A percentile compares a stretch with the other conserved stretches of the same genome.
Evolutionary conservation across 2,329 filamentous ascomycete genomes (phyloP).

Genomic region (Calonectria crousiana): DNA sequence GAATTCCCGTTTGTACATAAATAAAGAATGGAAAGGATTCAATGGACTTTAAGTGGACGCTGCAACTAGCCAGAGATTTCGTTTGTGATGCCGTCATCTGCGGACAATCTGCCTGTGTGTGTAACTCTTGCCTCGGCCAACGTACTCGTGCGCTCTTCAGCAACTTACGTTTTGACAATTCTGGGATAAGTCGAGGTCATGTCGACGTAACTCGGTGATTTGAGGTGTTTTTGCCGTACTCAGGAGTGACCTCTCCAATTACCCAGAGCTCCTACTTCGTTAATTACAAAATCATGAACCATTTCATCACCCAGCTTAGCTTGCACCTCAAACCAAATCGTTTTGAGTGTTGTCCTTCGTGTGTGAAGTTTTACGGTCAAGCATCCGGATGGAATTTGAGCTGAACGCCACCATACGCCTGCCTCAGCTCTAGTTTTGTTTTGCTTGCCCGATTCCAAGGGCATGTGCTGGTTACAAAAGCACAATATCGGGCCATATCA

Average conservation of each 20-base stretch:
- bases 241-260: background rate
- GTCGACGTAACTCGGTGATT: background rate
- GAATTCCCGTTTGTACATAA: slow-evolving; percentile 53
- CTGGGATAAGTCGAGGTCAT: background rate
- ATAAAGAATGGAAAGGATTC: slow-evolving; percentile 38
- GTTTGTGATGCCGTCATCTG: slow-evolving; percentile 8
- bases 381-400: background rate
- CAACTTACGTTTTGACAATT: background rate
- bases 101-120: background rate
- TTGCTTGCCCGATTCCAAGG: background rate
- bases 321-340: no score
- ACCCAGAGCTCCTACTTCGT: background rate
- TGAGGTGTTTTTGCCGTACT: background rate
- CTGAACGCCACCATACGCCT: background rate
- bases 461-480: background rate
- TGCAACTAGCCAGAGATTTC: slow-evolving; percentile 7
- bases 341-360: background rate
- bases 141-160: no score
- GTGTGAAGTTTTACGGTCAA: background rate
- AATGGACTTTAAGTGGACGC: slow-evolving; percentile 31
- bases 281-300: background rate
- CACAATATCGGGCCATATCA: background rate
- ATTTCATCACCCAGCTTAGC: background rate
- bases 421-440: background rate
- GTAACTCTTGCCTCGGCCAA: background rate